Conservation (phyloP, 2,329 filamentous ascomycete species). For the Clonostachys rhizophaga region DNA sequence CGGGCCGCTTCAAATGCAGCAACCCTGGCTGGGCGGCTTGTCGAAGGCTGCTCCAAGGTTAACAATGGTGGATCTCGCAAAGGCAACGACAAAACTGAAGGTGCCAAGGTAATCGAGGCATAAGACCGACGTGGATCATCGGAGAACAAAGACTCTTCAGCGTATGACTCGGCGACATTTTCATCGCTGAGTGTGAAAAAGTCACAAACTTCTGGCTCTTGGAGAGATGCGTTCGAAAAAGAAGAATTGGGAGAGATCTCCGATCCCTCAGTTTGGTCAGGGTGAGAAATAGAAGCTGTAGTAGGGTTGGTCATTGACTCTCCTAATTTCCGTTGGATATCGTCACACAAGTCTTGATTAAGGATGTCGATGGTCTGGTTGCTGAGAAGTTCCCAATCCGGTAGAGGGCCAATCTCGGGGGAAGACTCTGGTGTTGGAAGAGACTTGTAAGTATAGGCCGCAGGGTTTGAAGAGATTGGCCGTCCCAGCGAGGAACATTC, state of each 20-base stretch:
- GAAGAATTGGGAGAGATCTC: conserved; percentile 9
- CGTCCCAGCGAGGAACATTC: conserved; percentile 3
- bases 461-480: too few species aligned
- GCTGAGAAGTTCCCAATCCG: conserved; percentile 14
- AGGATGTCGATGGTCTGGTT: conserved; percentile 19
- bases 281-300: neutral
- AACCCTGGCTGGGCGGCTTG: conserved; percentile 34
- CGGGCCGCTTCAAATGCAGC: conserved; percentile 50
- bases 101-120: neutral
- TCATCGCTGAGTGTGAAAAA: conserved; percentile 52
- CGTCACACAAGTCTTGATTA: conserved; percentile 15
- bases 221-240: conserved; percentile 29
- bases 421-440: conserved; percentile 25
- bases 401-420: conserved; percentile 19
- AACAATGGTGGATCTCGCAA: conserved; percentile 25
- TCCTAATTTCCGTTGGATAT: conserved; percentile 16
- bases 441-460: neutral
- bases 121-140: neutral
- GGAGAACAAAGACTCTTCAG: neutral
- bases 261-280: neutral
- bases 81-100: conserved; percentile 12
- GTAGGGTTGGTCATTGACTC: conserved; percentile 12
- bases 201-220: conserved; percentile 47
- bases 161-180: conserved; percentile 46
- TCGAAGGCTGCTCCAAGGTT: conserved; percentile 37